phyloP scores from a whole-genome alignment of 192 early-diverging fungal species.

The Haplosporangium gracile region DNA sequence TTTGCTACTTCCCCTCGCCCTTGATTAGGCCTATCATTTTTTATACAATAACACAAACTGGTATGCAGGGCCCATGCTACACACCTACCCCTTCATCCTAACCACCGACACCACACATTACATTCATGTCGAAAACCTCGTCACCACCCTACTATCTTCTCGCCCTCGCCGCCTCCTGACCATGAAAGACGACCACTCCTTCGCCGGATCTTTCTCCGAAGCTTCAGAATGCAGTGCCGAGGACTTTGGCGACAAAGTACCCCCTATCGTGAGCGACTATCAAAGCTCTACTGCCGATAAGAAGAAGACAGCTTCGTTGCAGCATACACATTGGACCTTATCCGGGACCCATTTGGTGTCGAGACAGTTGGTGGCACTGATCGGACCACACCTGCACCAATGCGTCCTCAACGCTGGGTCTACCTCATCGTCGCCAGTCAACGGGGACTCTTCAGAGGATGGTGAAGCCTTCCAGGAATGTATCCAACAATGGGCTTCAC shows the following conservation, averaged over 20 bases:
- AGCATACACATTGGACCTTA: conserved; percentile 39
- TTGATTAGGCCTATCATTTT: conserved; percentile 42
- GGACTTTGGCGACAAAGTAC: conserved; percentile 34
- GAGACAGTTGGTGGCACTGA: conserved; percentile 34
- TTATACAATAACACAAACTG: conserved; percentile 54
- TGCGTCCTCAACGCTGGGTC: conserved; percentile 14
- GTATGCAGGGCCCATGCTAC: conserved; percentile 46
- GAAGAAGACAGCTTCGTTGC: not conserved
- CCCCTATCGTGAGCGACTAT: not conserved
- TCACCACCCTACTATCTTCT: conserved; percentile 29
- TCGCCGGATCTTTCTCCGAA: conserved; percentile 34
- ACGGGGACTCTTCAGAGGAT: not conserved
- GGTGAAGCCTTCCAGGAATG: conserved; percentile 39
- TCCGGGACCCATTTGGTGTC: conserved; percentile 45
- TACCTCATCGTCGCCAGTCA: not conserved
- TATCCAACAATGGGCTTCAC: conserved; percentile 29
- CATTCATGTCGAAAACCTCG: conserved; percentile 47
- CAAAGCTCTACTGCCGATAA: not conserved
- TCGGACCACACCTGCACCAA: conserved; percentile 44
- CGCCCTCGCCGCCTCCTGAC: conserved; percentile 38
- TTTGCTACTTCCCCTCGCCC: not conserved
- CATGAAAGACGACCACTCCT: conserved; percentile 44
- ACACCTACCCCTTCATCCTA: conserved; percentile 39
- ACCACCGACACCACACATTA: conserved; percentile 53
- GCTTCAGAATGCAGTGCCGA: conserved; percentile 45